phyloP scores from a whole-genome alignment of 148 eudicot genomes.

The Hydrangea macrophylla region DNA sequence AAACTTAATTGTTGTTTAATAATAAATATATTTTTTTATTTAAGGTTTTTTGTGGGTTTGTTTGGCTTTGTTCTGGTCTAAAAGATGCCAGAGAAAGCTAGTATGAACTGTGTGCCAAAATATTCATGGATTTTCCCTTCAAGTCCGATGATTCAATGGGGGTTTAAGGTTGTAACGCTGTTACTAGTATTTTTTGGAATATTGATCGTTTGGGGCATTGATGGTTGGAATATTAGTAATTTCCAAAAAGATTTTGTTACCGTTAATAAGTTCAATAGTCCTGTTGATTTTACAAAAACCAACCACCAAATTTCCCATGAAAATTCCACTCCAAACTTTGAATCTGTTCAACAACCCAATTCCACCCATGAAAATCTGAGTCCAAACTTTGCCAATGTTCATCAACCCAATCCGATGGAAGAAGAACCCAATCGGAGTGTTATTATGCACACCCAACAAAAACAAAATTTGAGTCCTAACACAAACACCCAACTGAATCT shows the following conservation, averaged over 20 bases:
- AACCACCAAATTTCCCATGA: no score
- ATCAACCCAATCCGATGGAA: not conserved
- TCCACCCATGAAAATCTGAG: conserved; percentile 4
- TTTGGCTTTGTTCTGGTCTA: not conserved
- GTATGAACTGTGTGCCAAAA: conserved; percentile 1
- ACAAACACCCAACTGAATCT: not conserved
- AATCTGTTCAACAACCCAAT: not conserved
- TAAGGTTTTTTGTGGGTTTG: not conserved
- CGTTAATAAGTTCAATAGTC: conserved; percentile 8
- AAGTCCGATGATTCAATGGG: conserved; percentile 34
- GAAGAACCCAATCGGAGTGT: no score
- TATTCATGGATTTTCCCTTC: conserved; percentile 21
- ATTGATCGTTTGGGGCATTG: conserved; percentile 41
- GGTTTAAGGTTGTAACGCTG: conserved; percentile 29
- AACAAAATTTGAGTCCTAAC: conserved; percentile 12
- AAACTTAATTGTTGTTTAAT: no score
- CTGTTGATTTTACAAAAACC: not conserved
- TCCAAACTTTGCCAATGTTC: not conserved
- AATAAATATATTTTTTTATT: no score
- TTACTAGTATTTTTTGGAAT: conserved; percentile 34
- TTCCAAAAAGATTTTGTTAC: conserved; percentile 25
- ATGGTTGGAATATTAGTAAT: conserved; percentile 26
- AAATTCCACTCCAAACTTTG: not conserved
- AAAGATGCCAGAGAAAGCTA: conserved; percentile 39
- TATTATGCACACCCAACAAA: conserved; percentile 17